Base-by-base conservation (phyloP, 345 rosid genomes). In the Anastatica hierochuntica region DNA sequence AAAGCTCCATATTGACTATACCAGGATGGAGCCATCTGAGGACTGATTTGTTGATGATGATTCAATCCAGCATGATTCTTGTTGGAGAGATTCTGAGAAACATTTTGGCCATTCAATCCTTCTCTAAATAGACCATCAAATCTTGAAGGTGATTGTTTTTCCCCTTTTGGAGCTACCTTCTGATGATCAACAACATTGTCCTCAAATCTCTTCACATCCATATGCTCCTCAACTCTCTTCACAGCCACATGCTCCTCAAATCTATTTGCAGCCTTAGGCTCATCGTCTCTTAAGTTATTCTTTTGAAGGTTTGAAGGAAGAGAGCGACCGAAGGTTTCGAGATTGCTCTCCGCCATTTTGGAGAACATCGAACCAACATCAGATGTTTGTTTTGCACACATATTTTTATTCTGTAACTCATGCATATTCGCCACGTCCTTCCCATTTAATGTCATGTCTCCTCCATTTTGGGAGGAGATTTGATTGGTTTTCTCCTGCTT, bases 1-100 rank as follows among this genome's bases (percentile, higher is more conserved):
- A 74, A 73, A 18, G 78, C 68, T 20, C 92, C 89, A 53, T 75
- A 78, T 67, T 72, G 82, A 71, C 69, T 81, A 69, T 80, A 82
- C 88, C 92, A 84, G 43, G 90, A 78, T 53, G 90, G 87, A 21
- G 81, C 90, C 83, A 78, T 77, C 70, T 72, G 89, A 48, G 76
- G 77, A 72, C 83, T 84, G 52, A 84, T 63, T 56, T 76, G 78
- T 47, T 79, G 69, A 63, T 75, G 71, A 43, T 50, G 67, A 61
- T 72, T n/a, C n/a, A 5, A 21, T 21, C 72, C 65, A 40, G 60
- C 18, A 58, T 53, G 52, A 66, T 63, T 76, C 63, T 70, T 52
- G 30, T 55, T 50, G 37, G 74, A 23, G 24, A 67, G 40, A 68
- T 59, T 69, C 49, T 48, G 79, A 35, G 70, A 15, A 69, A 61